A percentile compares a stretch with the other conserved stretches of the same genome.
Evolutionary conservation across 1,139 yeast genomes (phyloP).

Genomic region (Candida sojae): DNA sequence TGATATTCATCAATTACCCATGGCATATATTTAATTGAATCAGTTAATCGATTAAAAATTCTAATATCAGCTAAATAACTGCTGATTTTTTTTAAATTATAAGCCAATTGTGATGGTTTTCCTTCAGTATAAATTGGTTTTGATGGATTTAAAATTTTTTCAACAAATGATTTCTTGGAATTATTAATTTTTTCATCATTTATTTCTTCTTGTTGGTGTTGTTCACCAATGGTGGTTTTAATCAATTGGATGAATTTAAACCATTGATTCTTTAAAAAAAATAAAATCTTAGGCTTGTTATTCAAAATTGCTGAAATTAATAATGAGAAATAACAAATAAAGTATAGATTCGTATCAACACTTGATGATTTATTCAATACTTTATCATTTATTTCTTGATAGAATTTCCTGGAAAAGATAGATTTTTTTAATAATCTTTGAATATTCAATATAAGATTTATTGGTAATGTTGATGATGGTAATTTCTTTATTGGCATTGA

Average conservation of each 20-base stretch:
- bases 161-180: neutral
- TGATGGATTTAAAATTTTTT: slow-evolving; percentile 1
- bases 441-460: slow-evolving; percentile 22
- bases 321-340: slow-evolving; percentile 46
- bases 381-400: slow-evolving; percentile 44
- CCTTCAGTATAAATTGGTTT: slow-evolving; percentile 9
- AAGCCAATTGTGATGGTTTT: slow-evolving; percentile 30
- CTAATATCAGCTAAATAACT: slow-evolving; percentile 53
- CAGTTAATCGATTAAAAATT: slow-evolving; percentile 56
- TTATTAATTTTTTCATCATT: neutral
- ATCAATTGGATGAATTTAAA: slow-evolving; percentile 18
- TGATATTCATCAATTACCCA: slow-evolving; percentile 46
- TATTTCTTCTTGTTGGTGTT: neutral
- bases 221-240: slow-evolving; percentile 16
- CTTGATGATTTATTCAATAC: slow-evolving; percentile 37
- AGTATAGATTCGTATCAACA: slow-evolving; percentile 43
- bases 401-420: slow-evolving; percentile 38
- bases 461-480: slow-evolving; percentile 13
- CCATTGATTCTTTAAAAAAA: slow-evolving; percentile 31
- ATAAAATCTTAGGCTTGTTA: slow-evolving; percentile 35
- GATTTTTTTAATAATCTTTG: slow-evolving; percentile 25
- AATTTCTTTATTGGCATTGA: slow-evolving; percentile 1
- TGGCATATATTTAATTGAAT: slow-evolving; percentile 51
- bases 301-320: slow-evolving; percentile 42
- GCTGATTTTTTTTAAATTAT: slow-evolving; percentile 43